Evolutionary conservation across 169 alveolate species (phyloP).

Genomic region (Perkinsus marinus): DNA sequence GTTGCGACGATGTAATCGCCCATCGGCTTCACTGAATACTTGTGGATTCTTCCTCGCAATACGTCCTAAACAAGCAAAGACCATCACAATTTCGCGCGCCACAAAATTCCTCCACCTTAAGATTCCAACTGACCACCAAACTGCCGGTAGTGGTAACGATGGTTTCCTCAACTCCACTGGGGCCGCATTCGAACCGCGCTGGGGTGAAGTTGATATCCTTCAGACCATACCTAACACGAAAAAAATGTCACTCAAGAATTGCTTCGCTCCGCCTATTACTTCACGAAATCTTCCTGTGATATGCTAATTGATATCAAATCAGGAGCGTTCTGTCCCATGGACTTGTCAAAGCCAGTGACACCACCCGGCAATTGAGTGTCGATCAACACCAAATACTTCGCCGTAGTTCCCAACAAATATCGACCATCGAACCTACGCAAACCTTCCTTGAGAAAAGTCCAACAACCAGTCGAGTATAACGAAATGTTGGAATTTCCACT

Average conservation of each 20-base stretch:
- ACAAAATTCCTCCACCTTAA: background rate
- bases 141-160: background rate
- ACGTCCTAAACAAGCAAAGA: background rate
- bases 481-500: no score
- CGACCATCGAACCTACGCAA: background rate
- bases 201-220: background rate
- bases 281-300: background rate
- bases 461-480: no score
- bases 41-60: background rate
- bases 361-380: background rate
- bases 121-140: background rate
- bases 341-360: background rate
- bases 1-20: background rate
- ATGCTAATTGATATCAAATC: background rate
- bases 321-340: background rate
- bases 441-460: no score
- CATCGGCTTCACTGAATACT: background rate
- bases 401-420: background rate
- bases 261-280: background rate
- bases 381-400: background rate
- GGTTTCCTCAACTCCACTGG: background rate
- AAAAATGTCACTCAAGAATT: background rate
- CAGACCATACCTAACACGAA: background rate
- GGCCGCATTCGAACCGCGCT: background rate
- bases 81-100: background rate